These are phyloP conservation scores for Carpinus viminea DNA, from an alignment of 306 rosid genomes.

Conservation along the genomic window DNA sequence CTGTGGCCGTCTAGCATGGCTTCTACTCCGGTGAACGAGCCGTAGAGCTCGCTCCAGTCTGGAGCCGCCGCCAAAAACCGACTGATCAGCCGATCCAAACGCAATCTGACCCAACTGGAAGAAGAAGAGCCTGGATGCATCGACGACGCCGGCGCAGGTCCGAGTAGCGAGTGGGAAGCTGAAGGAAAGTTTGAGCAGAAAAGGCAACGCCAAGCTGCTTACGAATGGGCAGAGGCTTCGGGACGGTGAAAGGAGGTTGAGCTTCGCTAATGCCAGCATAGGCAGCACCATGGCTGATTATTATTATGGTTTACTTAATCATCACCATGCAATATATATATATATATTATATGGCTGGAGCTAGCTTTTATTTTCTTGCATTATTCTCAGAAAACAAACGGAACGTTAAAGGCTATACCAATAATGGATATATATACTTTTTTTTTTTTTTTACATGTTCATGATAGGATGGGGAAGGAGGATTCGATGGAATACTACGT, in stretches of 20 bases:
- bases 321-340: too few relatives aligned
- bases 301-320: too few relatives aligned
- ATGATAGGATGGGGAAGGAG: too few relatives aligned
- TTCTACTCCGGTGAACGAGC: slow-evolving; percentile 23
- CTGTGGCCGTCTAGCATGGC: neutral
- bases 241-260: slow-evolving; percentile 20
- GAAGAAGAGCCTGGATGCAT: slow-evolving; percentile 48
- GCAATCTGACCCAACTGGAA: slow-evolving; percentile 50
- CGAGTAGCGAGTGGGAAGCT: slow-evolving; percentile 32
- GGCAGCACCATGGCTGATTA: slow-evolving; percentile 15
- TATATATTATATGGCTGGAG: too few relatives aligned
- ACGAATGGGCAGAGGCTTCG: slow-evolving; percentile 28
- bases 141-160: slow-evolving; percentile 21
- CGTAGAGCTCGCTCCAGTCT: slow-evolving; percentile 49
- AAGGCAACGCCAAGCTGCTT: slow-evolving; percentile 27
- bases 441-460: too few relatives aligned
- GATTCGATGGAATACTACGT: too few relatives aligned
- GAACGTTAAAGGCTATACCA: too few relatives aligned
- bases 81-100: slow-evolving; percentile 11
- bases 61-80: neutral
- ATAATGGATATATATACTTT: too few relatives aligned
- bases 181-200: slow-evolving; percentile 38
- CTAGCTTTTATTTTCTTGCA: too few relatives aligned
- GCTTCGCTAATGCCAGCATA: slow-evolving; percentile 27
- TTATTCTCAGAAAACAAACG: too few relatives aligned